phyloP scores from a whole-genome alignment of 2,329 filamentous ascomycete genomes.

The Talaromyces sp. region DNA sequence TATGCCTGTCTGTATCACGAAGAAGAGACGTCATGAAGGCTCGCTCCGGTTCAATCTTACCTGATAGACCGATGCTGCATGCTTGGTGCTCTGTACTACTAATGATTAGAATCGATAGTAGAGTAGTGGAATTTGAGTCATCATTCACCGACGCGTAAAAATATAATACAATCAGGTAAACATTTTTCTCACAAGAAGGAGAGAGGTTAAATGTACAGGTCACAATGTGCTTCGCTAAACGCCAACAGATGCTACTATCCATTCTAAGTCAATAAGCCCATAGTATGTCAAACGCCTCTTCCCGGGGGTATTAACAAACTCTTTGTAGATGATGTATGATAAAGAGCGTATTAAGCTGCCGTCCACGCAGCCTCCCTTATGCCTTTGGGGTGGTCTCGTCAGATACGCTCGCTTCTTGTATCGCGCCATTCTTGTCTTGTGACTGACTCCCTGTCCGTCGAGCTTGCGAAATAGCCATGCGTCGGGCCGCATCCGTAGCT shows the following conservation, averaged over 20 bases:
- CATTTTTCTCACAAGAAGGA: constrained; percentile 7
- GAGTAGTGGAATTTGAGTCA: background rate
- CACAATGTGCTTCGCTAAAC: constrained; percentile 7
- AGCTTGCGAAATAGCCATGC: constrained; percentile 4
- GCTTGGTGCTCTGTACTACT: background rate
- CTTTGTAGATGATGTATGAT: background rate
- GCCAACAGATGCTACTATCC: constrained; percentile 13
- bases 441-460: background rate
- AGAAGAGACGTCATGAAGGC: background rate
- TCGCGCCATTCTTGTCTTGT: background rate
- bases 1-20: background rate
- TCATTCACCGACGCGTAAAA: background rate
- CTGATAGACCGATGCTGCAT: background rate
- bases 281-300: constrained; percentile 5
- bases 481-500: constrained; percentile 19
- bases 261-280: constrained; percentile 8
- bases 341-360: background rate
- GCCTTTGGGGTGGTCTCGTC: constrained; percentile 4
- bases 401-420: background rate
- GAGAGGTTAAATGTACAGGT: constrained; percentile 9
- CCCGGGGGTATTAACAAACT: constrained; percentile 5
- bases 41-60: too few relatives aligned
- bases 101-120: background rate
- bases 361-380: background rate
- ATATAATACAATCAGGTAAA: background rate